Evolutionary conservation across 768 basidiomycete genomes (phyloP).

Genomic region (Gyrodon lividus): DNA sequence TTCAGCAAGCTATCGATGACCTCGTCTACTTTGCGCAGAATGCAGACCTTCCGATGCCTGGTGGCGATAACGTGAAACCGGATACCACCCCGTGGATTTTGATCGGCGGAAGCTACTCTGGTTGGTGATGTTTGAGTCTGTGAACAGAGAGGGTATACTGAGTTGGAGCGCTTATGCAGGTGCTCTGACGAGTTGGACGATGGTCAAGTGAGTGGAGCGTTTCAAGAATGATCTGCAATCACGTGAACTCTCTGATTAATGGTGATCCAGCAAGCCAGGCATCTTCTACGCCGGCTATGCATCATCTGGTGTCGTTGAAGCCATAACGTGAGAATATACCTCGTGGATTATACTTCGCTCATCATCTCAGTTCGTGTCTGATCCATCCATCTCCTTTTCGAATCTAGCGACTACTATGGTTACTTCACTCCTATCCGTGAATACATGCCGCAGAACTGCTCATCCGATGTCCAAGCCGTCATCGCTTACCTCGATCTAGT

Average conservation of each 20-base stretch:
- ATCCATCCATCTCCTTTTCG: neutral
- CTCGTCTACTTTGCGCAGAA: constrained; percentile 68
- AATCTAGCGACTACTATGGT: constrained; percentile 27
- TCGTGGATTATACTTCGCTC: neutral
- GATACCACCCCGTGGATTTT: constrained; percentile 44
- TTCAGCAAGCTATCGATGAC: constrained; percentile 76
- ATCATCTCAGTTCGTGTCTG: neutral
- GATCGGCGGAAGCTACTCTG: constrained; percentile 43
- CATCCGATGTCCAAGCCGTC: constrained; percentile 65
- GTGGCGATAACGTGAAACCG: constrained; percentile 60
- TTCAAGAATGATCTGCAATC: neutral
- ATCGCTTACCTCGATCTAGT: constrained; percentile 60
- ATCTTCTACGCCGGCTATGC: constrained; percentile 44
- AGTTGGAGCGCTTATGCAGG: constrained; percentile 16
- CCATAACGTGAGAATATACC: constrained; percentile 35
- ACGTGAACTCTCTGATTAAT: neutral
- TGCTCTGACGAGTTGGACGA: constrained; percentile 58
- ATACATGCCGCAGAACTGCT: constrained; percentile 72
- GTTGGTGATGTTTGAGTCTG: constrained; percentile 8
- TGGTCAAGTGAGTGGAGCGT: constrained; percentile 54
- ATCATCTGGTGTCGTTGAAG: constrained; percentile 47
- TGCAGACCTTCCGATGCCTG: constrained; percentile 64
- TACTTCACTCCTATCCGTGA: constrained; percentile 73
- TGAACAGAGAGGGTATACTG: neutral
- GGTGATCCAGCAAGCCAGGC: constrained; percentile 34